These are phyloP conservation scores for Colletotrichum sp. DNA, from an alignment of 2,329 filamentous ascomycete genomes.

Conservation along the genomic window DNA sequence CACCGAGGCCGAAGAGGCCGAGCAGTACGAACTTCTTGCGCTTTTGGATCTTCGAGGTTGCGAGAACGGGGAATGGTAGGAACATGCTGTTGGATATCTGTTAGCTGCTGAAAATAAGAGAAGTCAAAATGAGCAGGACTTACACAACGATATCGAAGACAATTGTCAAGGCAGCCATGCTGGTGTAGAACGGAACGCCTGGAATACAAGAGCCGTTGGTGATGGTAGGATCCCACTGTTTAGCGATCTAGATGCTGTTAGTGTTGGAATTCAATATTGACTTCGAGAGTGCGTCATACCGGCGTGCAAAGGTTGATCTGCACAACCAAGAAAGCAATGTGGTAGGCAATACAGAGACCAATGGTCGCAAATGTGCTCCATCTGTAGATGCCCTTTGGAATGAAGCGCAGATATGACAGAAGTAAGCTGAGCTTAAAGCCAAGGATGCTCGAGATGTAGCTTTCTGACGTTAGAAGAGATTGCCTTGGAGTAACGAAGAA, in stretches of 20 bases:
- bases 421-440: slow-evolving; percentile 53
- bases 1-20: slow-evolving; percentile 50
- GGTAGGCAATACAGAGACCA: slow-evolving; percentile 38
- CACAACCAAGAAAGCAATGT: slow-evolving; percentile 41
- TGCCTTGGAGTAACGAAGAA: fast-evolving
- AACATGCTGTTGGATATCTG: slow-evolving; percentile 33
- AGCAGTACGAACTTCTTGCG: slow-evolving; percentile 48
- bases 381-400: slow-evolving; percentile 40
- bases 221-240: slow-evolving; percentile 46
- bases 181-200: slow-evolving; percentile 47
- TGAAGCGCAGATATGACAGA: slow-evolving; percentile 49
- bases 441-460: slow-evolving; percentile 46
- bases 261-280: neutral
- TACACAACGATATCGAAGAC: slow-evolving; percentile 46
- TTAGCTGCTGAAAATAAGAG: neutral
- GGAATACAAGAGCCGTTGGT: slow-evolving; percentile 41
- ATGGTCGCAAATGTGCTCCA: slow-evolving; percentile 37
- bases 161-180: slow-evolving; percentile 44
- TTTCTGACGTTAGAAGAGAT: slow-evolving; percentile 1
- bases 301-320: slow-evolving; percentile 42
- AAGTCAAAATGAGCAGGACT: slow-evolving; percentile 2
- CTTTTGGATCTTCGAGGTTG: slow-evolving; percentile 38
- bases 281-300: slow-evolving; percentile 16
- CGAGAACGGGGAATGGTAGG: slow-evolving; percentile 46
- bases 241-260: slow-evolving; percentile 26